These are phyloP conservation scores for Silene noctiflora DNA, from an alignment of 179 eudicot species.

Conservation along the genomic window DNA sequence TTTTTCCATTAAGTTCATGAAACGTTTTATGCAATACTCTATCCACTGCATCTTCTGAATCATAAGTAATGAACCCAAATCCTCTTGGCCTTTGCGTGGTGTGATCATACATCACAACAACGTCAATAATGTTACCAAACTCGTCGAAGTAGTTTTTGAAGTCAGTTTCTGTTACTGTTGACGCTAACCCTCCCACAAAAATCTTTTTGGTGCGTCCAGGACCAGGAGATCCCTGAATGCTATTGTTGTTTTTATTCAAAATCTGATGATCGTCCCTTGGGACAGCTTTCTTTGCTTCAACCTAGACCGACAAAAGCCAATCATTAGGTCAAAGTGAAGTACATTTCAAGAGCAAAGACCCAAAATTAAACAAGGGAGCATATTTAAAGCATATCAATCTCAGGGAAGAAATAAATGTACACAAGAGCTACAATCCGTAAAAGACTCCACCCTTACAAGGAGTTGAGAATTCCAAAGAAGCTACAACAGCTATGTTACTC, in stretches of 20 bases:
- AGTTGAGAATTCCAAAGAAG: not conserved
- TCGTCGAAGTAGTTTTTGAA: constrained; percentile 68
- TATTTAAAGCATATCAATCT: not conserved
- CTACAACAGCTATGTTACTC: not conserved
- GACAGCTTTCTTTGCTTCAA: constrained; percentile 85
- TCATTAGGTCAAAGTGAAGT: not conserved
- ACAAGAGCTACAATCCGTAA: not conserved
- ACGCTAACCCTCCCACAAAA: constrained; percentile 82
- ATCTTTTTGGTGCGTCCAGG: constrained; percentile 75
- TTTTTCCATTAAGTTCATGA: constrained; percentile 70
- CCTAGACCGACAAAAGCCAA: constrained; percentile 34
- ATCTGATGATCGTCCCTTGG: constrained; percentile 74
- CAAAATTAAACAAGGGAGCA: not conserved
- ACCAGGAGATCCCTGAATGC: constrained; percentile 68
- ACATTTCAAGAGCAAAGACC: not conserved
- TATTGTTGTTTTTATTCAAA: constrained; percentile 59
- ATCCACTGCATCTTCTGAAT: constrained; percentile 79
- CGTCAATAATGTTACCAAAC: constrained; percentile 73
- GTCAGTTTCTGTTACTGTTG: constrained; percentile 67
- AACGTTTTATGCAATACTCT: constrained; percentile 58
- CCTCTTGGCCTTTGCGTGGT: constrained; percentile 84
- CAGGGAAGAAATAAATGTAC: not conserved
- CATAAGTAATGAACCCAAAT: constrained; percentile 79
- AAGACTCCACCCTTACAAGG: not conserved
- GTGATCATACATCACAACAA: constrained; percentile 85